These are phyloP conservation scores for Purpureocillium takamizusanense DNA, from an alignment of 2,329 filamentous ascomycete genomes.

Conservation along the genomic window DNA sequence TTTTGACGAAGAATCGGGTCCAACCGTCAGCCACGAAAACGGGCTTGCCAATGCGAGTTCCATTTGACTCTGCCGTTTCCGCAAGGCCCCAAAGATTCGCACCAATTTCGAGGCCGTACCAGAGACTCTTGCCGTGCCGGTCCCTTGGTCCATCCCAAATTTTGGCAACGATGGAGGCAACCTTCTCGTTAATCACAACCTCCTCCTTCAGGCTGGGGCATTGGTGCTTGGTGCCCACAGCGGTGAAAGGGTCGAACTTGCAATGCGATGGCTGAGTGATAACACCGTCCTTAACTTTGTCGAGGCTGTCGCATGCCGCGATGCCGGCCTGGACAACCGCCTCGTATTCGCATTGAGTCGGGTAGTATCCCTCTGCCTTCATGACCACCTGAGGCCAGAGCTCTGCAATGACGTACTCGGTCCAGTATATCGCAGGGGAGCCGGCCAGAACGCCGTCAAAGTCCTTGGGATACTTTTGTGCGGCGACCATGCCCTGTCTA, in stretches of 20 bases:
- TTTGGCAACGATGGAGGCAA: not conserved
- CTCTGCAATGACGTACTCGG: constrained; percentile 8
- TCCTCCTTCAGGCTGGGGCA: not conserved
- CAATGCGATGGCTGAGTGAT: constrained; percentile 33
- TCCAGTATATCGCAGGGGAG: constrained; percentile 23
- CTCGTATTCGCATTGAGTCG: not conserved
- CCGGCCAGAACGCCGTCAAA: constrained; percentile 29
- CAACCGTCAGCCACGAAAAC: constrained; percentile 5
- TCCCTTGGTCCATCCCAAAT: constrained; percentile 1
- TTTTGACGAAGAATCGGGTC: constrained; percentile 15
- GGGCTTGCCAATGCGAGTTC: no score
- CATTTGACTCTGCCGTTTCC: not conserved
- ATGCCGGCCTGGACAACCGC: constrained; percentile 8
- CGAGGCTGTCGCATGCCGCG: constrained; percentile 35
- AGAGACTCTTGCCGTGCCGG: not conserved
- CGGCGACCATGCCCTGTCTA: constrained; percentile 40
- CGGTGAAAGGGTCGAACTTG: constrained; percentile 20
- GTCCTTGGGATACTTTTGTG: constrained; percentile 38
- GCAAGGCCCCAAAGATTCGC: constrained; percentile 8
- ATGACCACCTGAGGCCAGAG: constrained; percentile 21
- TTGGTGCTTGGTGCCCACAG: constrained; percentile 1
- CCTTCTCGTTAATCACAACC: not conserved
- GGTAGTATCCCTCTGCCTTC: constrained; percentile 9
- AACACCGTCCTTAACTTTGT: constrained; percentile 36
- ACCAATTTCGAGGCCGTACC: constrained; percentile 3